phyloP scores from a whole-genome alignment of 352 stramenopile genomes.

The Phytopythium sindhum region DNA sequence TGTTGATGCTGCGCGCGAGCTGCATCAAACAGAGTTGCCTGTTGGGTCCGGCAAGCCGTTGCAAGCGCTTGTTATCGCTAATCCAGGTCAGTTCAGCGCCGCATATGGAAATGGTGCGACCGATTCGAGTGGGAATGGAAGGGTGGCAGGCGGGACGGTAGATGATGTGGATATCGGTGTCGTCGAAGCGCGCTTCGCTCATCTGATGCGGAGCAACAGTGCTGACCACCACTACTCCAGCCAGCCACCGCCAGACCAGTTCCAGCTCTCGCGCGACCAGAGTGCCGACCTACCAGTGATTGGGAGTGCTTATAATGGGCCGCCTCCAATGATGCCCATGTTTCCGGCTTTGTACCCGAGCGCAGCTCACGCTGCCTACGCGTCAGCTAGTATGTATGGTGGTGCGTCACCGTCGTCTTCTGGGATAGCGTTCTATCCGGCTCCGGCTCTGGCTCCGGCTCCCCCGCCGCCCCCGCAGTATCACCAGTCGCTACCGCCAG shows the following conservation, averaged over 20 bases:
- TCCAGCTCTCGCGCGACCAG: neutral
- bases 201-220: conserved; percentile 63
- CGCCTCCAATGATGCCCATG: conserved; percentile 6
- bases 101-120: conserved; percentile 25
- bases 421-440: conserved; percentile 14
- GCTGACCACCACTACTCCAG: conserved; percentile 26
- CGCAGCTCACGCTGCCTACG: conserved; percentile 4
- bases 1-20: conserved; percentile 34
- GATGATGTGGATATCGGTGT: conserved; percentile 71
- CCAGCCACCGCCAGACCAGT: conserved; percentile 7
- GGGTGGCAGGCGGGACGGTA: conserved; percentile 7
- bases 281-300: neutral
- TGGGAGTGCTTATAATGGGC: neutral
- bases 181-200: conserved; percentile 76
- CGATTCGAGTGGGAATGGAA: neutral
- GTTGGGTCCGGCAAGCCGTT: conserved; percentile 43
- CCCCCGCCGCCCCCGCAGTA: neutral
- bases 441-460: conserved; percentile 10
- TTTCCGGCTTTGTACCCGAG: conserved; percentile 10
- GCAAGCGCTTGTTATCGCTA: conserved; percentile 65
- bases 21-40: conserved; percentile 65
- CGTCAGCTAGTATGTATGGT: conserved; percentile 11
- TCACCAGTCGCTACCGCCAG: neutral
- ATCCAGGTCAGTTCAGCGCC: conserved; percentile 64
- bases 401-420: conserved; percentile 11